A percentile compares a stretch with the other conserved stretches of the same genome.
These are phyloP conservation scores for Canavalia gladiata DNA, from an alignment of 306 rosid genomes.

Conservation along the genomic window DNA sequence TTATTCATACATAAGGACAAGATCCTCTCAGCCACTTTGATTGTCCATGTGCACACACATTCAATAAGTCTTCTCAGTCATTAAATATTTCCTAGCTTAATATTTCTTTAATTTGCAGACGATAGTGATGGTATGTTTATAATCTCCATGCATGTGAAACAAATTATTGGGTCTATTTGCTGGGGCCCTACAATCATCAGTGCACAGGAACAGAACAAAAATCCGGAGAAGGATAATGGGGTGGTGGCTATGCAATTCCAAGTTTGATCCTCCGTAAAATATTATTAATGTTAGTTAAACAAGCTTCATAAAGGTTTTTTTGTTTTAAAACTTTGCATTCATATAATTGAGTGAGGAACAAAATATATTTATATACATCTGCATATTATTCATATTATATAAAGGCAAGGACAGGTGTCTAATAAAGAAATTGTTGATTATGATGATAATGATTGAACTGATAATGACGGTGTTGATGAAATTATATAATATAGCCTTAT, in stretches of 20 bases:
- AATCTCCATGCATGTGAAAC: slow-evolving; percentile 67
- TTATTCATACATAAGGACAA: slow-evolving; percentile 49
- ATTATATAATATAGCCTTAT: slow-evolving; percentile 45
- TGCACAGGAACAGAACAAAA: slow-evolving; percentile 69
- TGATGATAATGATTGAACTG: slow-evolving; percentile 60
- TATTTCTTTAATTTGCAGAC: slow-evolving; percentile 38
- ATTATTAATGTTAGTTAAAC: slow-evolving; percentile 33
- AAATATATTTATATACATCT: slow-evolving; percentile 14
- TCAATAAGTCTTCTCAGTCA: slow-evolving; percentile 49
- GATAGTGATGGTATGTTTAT: slow-evolving; percentile 46
- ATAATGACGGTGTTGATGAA: slow-evolving; percentile 60
- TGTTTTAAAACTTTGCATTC: slow-evolving; percentile 50
- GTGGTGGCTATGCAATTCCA: slow-evolving; percentile 61
- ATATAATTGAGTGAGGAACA: slow-evolving; percentile 42
- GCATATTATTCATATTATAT: slow-evolving; percentile 30
- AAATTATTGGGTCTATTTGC: slow-evolving; percentile 68
- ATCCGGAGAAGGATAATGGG: slow-evolving; percentile 56
- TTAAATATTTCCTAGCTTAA: slow-evolving; percentile 46
- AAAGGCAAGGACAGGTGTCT: slow-evolving; percentile 35
- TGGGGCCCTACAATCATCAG: slow-evolving; percentile 64
- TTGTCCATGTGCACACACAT: slow-evolving; percentile 62
- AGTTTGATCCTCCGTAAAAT: slow-evolving; percentile 45
- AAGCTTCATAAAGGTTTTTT: slow-evolving; percentile 28
- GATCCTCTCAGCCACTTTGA: not conserved
- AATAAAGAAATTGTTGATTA: slow-evolving; percentile 40